These are phyloP conservation scores for Phytophthora vignae DNA, from an alignment of 352 stramenopile species.

Conservation along the genomic window DNA sequence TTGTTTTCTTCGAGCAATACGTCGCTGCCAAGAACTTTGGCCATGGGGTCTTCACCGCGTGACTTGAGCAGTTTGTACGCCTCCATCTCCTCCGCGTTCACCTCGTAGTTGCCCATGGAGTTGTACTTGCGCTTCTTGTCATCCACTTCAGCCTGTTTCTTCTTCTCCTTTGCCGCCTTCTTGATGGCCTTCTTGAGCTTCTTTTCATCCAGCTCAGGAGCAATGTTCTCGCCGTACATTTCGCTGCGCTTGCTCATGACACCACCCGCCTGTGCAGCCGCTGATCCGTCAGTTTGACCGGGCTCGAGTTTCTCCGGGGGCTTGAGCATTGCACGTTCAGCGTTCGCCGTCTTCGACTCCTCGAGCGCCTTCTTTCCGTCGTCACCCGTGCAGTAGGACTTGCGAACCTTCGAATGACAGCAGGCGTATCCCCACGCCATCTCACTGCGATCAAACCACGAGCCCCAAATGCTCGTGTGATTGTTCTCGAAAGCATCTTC, in stretches of 20 bases:
- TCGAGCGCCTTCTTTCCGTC: conserved; percentile 93
- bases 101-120: conserved; percentile 90
- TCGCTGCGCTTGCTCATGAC: conserved; percentile 74
- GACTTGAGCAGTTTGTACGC: conserved; percentile 94
- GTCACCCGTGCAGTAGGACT: conserved; percentile 96
- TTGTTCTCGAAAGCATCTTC: conserved; percentile 97
- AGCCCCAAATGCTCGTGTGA: conserved; percentile 98
- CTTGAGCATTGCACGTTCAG: conserved; percentile 65
- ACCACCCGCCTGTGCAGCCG: conserved; percentile 19
- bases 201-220: conserved; percentile 75
- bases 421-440: conserved; percentile 98
- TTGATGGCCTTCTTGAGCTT: conserved; percentile 90
- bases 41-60: conserved; percentile 93
- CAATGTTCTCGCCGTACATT: conserved; percentile 93
- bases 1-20: conserved; percentile 52
- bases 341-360: conserved; percentile 65
- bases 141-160: conserved; percentile 53
- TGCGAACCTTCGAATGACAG: conserved; percentile 95
- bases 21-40: conserved; percentile 84
- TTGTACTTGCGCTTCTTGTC: conserved; percentile 96
- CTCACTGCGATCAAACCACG: conserved; percentile 95
- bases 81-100: conserved; percentile 97
- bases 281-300: conserved; percentile 20
- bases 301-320: conserved; percentile 28
- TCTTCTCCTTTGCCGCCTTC: conserved; percentile 75